Conservation (phyloP, 1,284 basidiomycete species). For the Rhodotorula sp. region DNA sequence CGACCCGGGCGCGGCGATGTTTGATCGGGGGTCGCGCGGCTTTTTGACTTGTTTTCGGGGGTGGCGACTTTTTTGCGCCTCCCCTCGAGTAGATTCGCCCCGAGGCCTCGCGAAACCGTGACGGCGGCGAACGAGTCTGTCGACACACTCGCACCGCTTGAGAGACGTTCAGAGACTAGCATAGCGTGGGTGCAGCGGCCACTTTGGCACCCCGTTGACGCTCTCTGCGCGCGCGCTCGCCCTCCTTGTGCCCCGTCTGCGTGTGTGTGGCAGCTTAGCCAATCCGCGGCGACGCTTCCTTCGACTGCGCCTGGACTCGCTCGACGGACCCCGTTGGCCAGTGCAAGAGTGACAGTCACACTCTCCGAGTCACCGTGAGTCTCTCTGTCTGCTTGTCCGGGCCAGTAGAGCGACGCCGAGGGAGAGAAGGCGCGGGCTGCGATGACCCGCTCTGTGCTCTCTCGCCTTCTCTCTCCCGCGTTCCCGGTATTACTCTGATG, state of each 20-base stretch:
- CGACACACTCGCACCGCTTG: neutral
- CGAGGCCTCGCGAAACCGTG: too few relatives aligned
- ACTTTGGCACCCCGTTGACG: neutral
- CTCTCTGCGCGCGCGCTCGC: neutral
- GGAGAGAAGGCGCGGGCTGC: neutral
- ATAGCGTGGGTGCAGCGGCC: slow-evolving; percentile 4
- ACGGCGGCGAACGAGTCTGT: neutral
- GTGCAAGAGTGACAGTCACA: too few relatives aligned
- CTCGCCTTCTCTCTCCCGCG: too few relatives aligned
- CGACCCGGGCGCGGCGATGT: too few relatives aligned
- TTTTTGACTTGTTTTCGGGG: too few relatives aligned
- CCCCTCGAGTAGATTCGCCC: too few relatives aligned
- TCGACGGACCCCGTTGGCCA: neutral
- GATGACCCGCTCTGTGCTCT: too few relatives aligned
- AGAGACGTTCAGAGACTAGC: neutral
- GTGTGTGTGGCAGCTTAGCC: neutral
- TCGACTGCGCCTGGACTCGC: neutral
- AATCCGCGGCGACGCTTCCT: neutral
- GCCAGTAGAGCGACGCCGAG: neutral
- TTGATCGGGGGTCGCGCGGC: too few relatives aligned
- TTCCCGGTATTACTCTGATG: too few relatives aligned
- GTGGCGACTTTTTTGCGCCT: too few relatives aligned
- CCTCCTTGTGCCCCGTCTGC: neutral
- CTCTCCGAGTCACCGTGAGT: too few relatives aligned
- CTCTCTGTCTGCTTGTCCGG: too few relatives aligned